Conservation (phyloP, 441 rosid species). For the Erysimum cheiri region DNA sequence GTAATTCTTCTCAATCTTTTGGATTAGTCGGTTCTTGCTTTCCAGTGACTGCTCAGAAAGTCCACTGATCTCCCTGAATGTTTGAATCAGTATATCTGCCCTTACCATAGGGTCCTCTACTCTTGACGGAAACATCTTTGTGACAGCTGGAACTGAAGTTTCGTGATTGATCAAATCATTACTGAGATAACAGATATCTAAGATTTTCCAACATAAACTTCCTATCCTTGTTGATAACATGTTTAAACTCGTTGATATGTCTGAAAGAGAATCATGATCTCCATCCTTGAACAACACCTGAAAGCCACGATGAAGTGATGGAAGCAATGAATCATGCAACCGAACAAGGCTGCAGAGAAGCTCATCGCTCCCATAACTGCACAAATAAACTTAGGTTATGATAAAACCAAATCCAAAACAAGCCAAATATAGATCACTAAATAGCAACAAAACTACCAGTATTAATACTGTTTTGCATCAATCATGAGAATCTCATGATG, state of each 20-base stretch:
- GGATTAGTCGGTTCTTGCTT: conserved; percentile 64
- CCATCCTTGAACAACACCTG: conserved; percentile 52
- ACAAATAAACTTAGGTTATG: conserved; percentile 38
- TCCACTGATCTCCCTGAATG: conserved; percentile 78
- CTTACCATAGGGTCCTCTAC: conserved; percentile 92
- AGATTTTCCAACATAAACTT: conserved; percentile 79
- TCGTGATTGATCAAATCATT: conserved; percentile 55
- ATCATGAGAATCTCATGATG: conserved; percentile 27
- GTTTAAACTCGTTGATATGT: conserved; percentile 64
- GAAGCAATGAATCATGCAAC: conserved; percentile 86
- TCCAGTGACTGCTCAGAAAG: conserved; percentile 58
- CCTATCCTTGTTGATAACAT: conserved; percentile 77
- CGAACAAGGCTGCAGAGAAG: conserved; percentile 66
- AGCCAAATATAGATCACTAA: conserved; percentile 1
- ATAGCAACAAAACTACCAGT: background rate
- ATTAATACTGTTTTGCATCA: conserved; percentile 4
- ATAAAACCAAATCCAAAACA: conserved; percentile 30
- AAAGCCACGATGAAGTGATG: conserved; percentile 75
- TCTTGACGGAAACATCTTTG: conserved; percentile 88
- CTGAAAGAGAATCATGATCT: conserved; percentile 55
- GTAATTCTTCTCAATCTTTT: conserved; percentile 65
- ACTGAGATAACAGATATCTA: conserved; percentile 75
- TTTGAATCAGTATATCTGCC: conserved; percentile 84
- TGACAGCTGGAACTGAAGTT: conserved; percentile 51
- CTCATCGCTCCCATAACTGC: conserved; percentile 89